phyloP scores from a whole-genome alignment of 2,329 filamentous ascomycete species.

The Hymenoscyphus repandus region DNA sequence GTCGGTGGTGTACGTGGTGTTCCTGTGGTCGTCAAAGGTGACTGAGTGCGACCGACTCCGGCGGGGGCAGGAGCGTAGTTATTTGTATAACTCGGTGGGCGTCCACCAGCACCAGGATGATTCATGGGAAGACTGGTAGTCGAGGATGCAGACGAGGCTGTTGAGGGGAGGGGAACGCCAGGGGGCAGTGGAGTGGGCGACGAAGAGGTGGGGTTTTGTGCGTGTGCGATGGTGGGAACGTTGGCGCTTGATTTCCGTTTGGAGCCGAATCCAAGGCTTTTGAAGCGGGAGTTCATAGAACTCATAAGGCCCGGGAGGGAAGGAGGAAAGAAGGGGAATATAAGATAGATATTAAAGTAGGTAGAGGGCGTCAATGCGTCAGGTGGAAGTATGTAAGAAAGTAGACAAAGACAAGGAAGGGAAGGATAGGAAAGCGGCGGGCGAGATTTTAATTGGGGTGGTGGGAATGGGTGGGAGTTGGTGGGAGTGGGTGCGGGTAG shows the following conservation, averaged over 20 bases:
- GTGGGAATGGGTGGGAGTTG: no score
- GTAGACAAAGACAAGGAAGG: neutral
- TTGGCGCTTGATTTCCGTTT: conserved; percentile 68
- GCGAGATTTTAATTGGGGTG: no score
- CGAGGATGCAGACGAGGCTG: conserved; percentile 39
- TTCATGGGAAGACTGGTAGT: conserved; percentile 56
- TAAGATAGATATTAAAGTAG: conserved; percentile 1
- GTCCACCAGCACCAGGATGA: conserved; percentile 53
- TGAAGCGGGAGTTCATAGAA: conserved; percentile 75
- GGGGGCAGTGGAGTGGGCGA: conserved; percentile 25
- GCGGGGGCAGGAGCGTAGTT: conserved; percentile 47
- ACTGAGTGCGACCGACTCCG: conserved; percentile 46
- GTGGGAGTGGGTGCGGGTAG: no score
- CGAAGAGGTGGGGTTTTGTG: conserved; percentile 27
- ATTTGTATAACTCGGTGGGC: conserved; percentile 59
- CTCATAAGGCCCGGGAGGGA: conserved; percentile 50
- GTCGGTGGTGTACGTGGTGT: conserved; percentile 30
- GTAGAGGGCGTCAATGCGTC: neutral
- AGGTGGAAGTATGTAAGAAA: no score
- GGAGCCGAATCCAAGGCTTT: conserved; percentile 70
- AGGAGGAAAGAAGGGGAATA: neutral
- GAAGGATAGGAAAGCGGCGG: no score
- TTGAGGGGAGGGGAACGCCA: conserved; percentile 34
- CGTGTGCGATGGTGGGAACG: conserved; percentile 37
- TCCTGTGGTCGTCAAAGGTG: conserved; percentile 28